Evolutionary conservation across 805 yeast species (phyloP).

Genomic region (Phaffomyces antillensis): DNA sequence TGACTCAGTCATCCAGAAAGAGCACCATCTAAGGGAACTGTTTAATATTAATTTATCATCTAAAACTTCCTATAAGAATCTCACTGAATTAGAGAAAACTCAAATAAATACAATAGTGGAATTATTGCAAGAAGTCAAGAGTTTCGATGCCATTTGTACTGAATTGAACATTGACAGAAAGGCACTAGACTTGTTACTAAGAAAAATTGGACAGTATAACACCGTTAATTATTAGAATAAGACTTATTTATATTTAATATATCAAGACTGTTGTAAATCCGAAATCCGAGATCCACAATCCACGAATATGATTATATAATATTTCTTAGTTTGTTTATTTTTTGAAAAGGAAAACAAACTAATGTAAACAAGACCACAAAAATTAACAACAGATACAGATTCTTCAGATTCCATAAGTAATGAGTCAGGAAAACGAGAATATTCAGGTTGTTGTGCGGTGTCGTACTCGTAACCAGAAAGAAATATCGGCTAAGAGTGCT

Average conservation of each 20-base stretch:
- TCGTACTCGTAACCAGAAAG: slow-evolving; percentile 53
- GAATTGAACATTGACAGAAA: slow-evolving; percentile 49
- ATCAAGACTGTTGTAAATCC: too few species aligned
- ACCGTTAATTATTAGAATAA: slow-evolving; percentile 30
- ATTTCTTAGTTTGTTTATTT: too few species aligned
- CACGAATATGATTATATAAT: too few species aligned
- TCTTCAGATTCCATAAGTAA: background rate
- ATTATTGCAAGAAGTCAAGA: slow-evolving; percentile 45
- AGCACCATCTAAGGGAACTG: slow-evolving; percentile 6
- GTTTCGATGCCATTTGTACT: slow-evolving; percentile 64
- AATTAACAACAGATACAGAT: too few species aligned
- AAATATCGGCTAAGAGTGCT: slow-evolving; percentile 48
- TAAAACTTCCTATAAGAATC: slow-evolving; percentile 1
- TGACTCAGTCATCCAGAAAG: slow-evolving; percentile 15
- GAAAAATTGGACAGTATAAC: slow-evolving; percentile 43
- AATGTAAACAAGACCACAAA: slow-evolving; percentile 1
- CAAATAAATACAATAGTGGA: slow-evolving; percentile 16
- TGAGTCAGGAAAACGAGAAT: slow-evolving; percentile 33
- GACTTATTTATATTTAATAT: too few species aligned
- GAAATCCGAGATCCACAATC: too few species aligned
- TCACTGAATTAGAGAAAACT: slow-evolving; percentile 13
- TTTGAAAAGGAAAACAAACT: background rate
- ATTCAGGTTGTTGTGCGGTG: slow-evolving; percentile 61
- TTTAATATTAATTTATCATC: slow-evolving; percentile 1
- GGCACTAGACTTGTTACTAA: slow-evolving; percentile 46